Conservation (phyloP, 1,284 basidiomycete species). For the Trichosporon sp. region DNA sequence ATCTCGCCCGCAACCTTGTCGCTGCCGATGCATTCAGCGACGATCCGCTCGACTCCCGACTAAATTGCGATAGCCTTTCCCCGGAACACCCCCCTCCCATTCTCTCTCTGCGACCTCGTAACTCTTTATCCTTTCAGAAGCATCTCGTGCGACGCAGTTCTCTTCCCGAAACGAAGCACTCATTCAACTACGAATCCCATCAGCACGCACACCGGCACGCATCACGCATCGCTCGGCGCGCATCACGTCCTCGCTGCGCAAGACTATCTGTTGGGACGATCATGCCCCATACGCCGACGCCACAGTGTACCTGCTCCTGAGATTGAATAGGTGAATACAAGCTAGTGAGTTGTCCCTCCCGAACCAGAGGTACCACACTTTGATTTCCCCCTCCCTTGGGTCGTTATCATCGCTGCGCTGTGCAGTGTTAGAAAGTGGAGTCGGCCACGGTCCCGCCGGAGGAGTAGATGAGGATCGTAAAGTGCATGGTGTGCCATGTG, state of each 20-base stretch:
- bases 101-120: neutral
- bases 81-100: neutral
- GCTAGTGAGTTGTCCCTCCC: neutral
- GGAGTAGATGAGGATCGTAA: too few relatives aligned
- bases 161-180: neutral
- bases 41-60: neutral
- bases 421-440: neutral
- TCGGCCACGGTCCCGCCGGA: too few relatives aligned
- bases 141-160: neutral
- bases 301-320: constrained; percentile 8
- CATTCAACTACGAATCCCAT: neutral
- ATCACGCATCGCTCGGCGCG: too few relatives aligned
- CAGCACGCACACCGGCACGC: neutral
- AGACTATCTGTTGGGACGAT: neutral
- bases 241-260: too few relatives aligned
- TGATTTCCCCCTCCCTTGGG: neutral
- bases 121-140: neutral
- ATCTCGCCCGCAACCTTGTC: neutral
- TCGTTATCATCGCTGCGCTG: neutral
- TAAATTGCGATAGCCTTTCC: constrained; percentile 7
- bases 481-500: too few relatives aligned
- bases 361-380: neutral
- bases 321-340: neutral
- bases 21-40: neutral
- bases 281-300: neutral